Evolutionary conservation across 176 grass and related monocot species (phyloP).

Genomic region (Musa schizocarpa): DNA sequence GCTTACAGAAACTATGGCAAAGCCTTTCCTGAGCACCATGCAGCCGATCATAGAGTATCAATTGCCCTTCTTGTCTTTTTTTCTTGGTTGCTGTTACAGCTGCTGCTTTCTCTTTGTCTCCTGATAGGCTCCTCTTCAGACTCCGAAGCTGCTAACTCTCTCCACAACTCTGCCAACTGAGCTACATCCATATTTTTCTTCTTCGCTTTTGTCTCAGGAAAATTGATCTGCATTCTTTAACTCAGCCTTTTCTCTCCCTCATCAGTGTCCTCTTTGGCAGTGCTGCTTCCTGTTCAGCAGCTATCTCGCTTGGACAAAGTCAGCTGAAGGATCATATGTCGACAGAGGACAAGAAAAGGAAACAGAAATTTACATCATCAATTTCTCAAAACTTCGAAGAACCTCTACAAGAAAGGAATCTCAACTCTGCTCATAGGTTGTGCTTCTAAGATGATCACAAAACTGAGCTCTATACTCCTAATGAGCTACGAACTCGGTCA

Average conservation of each 20-base stretch:
- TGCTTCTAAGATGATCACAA: constrained; percentile 65
- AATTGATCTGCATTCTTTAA: not conserved
- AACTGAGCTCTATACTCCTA: constrained; percentile 86
- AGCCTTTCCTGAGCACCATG: too few relatives aligned
- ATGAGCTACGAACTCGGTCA: constrained; percentile 73
- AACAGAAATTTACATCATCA: not conserved
- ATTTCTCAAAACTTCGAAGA: too few relatives aligned
- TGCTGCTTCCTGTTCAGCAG: constrained; percentile 2
- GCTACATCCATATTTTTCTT: constrained; percentile 21
- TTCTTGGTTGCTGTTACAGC: not conserved
- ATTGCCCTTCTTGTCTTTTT: constrained; percentile 2
- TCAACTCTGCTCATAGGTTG: constrained; percentile 88
- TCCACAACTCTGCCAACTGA: not conserved
- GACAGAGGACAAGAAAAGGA: constrained; percentile 13
- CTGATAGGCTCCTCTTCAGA: constrained; percentile 6
- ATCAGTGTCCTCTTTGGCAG: not conserved
- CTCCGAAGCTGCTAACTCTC: not conserved
- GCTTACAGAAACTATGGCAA: too few relatives aligned
- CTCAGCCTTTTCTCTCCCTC: not conserved
- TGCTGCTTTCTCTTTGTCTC: constrained; percentile 50
- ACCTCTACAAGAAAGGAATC: constrained; percentile 29
- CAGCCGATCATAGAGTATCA: too few relatives aligned
- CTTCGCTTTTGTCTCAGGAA: constrained; percentile 26
- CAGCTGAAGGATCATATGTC: constrained; percentile 72
- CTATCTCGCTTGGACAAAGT: constrained; percentile 37